phyloP scores from a whole-genome alignment of 1,139 yeast species.

The Diutina sp. region DNA sequence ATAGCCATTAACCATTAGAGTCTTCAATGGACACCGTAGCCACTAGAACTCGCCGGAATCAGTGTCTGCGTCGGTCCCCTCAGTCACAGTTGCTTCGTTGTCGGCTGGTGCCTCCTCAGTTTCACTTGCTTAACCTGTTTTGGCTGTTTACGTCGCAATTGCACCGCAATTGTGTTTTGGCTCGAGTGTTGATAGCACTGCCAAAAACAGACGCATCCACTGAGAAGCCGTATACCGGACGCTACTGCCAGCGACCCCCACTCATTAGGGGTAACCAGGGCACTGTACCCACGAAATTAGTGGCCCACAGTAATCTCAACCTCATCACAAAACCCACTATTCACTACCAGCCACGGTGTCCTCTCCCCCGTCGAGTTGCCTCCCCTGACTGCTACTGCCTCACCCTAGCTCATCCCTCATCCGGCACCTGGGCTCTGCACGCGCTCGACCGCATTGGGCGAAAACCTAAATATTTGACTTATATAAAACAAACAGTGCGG shows the following conservation, averaged over 20 bases:
- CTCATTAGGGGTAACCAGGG: not conserved
- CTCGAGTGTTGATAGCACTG: not conserved
- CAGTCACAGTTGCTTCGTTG: too few relatives aligned
- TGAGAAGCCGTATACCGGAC: not conserved
- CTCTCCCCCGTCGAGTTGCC: not conserved
- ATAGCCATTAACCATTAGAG: too few relatives aligned
- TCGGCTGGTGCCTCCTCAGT: too few relatives aligned
- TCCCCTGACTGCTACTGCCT: not conserved
- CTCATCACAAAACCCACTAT: not conserved
- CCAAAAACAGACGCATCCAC: not conserved
- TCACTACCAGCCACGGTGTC: not conserved
- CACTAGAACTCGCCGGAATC: too few relatives aligned
- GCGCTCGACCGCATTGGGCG: not conserved
- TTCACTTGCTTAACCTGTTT: too few relatives aligned
- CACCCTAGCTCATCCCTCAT: not conserved
- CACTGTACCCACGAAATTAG: not conserved
- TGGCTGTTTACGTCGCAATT: not conserved
- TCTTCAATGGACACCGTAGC: too few relatives aligned
- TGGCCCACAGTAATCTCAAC: not conserved
- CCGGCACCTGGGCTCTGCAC: not conserved
- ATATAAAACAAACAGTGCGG: not conserved
- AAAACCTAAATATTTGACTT: not conserved
- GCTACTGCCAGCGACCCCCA: not conserved
- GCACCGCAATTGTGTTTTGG: not conserved
- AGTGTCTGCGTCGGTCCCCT: too few relatives aligned